A percentile compares a stretch with the other conserved stretches of the same genome.
phyloP scores from a whole-genome alignment of 331 rosid genomes.

The Dryas integrifolia region DNA sequence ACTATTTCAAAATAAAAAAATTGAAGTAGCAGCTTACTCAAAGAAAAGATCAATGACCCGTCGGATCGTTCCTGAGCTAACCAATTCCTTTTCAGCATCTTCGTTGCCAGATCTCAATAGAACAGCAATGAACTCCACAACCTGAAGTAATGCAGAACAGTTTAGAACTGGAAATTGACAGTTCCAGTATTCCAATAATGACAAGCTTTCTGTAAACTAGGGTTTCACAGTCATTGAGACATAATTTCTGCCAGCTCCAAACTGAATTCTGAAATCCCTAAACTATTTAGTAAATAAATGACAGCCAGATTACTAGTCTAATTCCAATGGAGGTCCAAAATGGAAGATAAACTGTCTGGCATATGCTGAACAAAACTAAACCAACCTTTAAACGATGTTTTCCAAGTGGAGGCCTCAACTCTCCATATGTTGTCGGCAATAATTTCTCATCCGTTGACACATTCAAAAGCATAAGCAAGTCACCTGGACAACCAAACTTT shows the following conservation, averaged over 20 bases:
- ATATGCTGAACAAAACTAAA: conserved; percentile 8
- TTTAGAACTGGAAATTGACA: conserved; percentile 3
- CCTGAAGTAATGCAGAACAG: conserved; percentile 45
- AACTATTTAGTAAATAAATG: background rate
- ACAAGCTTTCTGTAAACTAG: background rate
- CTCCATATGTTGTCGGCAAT: conserved; percentile 91
- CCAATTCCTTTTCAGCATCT: conserved; percentile 81
- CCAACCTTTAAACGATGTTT: conserved; percentile 92
- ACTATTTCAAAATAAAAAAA: conserved; percentile 7
- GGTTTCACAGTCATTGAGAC: background rate
- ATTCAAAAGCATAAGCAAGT: conserved; percentile 70
- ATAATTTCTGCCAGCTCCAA: background rate
- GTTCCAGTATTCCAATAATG: conserved; percentile 1
- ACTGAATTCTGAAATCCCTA: background rate
- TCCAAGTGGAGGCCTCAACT: conserved; percentile 96
- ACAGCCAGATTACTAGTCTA: too few species aligned
- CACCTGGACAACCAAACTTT: conserved; percentile 53
- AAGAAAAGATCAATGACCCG: conserved; percentile 92
- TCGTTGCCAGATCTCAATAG: conserved; percentile 71
- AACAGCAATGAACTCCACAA: conserved; percentile 92
- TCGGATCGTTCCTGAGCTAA: conserved; percentile 74
- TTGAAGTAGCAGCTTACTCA: conserved; percentile 55
- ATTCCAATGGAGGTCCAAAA: background rate
- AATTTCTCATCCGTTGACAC: conserved; percentile 73
- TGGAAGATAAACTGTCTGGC: background rate